A percentile compares a stretch with the other conserved stretches of the same genome.
Evolutionary conservation across 192 early-diverging fungal species (phyloP).

Genomic region (Linnemannia elongata): DNA sequence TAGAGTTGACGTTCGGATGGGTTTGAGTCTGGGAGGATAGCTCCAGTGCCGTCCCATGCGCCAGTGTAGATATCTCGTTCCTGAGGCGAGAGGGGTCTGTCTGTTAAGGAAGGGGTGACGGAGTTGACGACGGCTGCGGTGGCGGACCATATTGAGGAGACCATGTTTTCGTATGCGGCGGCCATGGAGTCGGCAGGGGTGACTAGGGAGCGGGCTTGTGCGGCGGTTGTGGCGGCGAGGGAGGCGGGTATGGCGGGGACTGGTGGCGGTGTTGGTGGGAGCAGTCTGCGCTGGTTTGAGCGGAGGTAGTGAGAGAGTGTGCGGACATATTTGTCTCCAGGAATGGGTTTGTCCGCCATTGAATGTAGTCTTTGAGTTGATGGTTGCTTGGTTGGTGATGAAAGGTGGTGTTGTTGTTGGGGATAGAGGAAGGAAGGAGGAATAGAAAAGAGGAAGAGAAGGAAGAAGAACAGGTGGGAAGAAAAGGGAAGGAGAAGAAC

Average conservation of each 20-base stretch:
- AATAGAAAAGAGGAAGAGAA: background rate
- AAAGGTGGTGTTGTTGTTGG: background rate
- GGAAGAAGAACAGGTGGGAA: background rate
- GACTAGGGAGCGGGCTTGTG: constrained; percentile 46
- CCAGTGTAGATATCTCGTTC: constrained; percentile 18
- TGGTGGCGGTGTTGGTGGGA: constrained; percentile 25
- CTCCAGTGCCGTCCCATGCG: constrained; percentile 40
- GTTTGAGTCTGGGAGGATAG: constrained; percentile 25
- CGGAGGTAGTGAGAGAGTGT: constrained; percentile 68
- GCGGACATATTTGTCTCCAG: constrained; percentile 66
- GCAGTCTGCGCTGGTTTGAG: constrained; percentile 61
- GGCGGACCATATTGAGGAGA: constrained; percentile 44
- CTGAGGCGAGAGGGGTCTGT: background rate
- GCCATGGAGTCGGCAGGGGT: constrained; percentile 50
- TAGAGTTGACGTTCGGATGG: constrained; percentile 36
- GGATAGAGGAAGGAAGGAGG: background rate
- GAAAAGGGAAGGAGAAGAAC: background rate
- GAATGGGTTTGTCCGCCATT: constrained; percentile 49
- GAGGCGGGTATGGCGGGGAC: constrained; percentile 18
- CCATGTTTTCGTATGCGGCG: constrained; percentile 45
- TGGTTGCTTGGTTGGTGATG: background rate
- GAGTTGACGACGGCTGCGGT: constrained; percentile 36
- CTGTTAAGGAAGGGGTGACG: constrained; percentile 5
- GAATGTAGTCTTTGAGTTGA: background rate
- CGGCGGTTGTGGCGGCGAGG: constrained; percentile 36